Conservation (phyloP, 495 filamentous ascomycete species). For the Penicillium canescens region DNA sequence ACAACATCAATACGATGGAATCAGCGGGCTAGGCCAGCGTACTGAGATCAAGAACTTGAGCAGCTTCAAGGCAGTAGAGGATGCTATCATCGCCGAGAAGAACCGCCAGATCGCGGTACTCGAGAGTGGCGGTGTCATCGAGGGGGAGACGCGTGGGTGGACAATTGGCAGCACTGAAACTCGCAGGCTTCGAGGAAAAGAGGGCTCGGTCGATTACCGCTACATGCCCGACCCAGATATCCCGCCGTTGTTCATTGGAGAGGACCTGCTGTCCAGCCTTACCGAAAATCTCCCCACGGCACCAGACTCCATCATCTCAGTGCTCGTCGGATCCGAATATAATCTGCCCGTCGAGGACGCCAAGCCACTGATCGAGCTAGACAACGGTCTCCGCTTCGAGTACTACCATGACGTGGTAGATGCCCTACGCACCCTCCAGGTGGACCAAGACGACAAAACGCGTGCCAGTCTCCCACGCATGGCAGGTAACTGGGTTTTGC, state of each 20-base stretch:
- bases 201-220: slow-evolving; percentile 95
- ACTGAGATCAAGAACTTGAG: slow-evolving; percentile 98
- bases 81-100: slow-evolving; percentile 87
- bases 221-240: slow-evolving; percentile 99
- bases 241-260: slow-evolving; percentile 71
- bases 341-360: slow-evolving; percentile 83
- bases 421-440: slow-evolving; percentile 42
- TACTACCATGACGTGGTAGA: slow-evolving; percentile 79
- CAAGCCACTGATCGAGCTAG: slow-evolving; percentile 72
- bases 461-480: slow-evolving; percentile 36
- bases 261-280: slow-evolving; percentile 66
- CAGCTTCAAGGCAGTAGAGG: slow-evolving; percentile 91
- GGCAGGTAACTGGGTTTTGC: slow-evolving; percentile 74
- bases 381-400: slow-evolving; percentile 77
- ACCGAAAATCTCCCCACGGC: slow-evolving; percentile 58
- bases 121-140: slow-evolving; percentile 72
- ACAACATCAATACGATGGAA: slow-evolving; percentile 51
- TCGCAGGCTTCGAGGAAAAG: slow-evolving; percentile 78
- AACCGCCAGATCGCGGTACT: slow-evolving; percentile 82
- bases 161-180: slow-evolving; percentile 77
- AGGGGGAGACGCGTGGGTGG: slow-evolving; percentile 94
- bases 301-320: slow-evolving; percentile 66
- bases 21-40: slow-evolving; percentile 70
- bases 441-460: slow-evolving; percentile 28
- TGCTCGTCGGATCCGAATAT: slow-evolving; percentile 55